A percentile compares a stretch with the other conserved stretches of the same genome.
Conservation (phyloP, 73 alveolate species). For the Paramecium caudatum region DNA sequence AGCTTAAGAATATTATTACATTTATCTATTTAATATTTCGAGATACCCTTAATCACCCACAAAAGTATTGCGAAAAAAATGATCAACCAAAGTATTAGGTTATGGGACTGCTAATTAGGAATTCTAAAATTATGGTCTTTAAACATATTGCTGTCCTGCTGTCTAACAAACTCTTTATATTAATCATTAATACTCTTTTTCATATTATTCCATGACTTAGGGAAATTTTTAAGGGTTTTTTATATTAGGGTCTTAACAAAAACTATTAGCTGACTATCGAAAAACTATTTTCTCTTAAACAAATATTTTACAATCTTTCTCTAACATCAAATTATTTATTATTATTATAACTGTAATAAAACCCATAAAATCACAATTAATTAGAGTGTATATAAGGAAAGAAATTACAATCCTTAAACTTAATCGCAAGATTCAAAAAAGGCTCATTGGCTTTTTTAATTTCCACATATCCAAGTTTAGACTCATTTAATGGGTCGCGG, state of each 20-base stretch:
- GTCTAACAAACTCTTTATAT: conserved; percentile 22
- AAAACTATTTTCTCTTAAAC: neutral
- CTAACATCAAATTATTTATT: too few species aligned
- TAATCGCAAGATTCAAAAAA: too few species aligned
- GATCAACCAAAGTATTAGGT: conserved; percentile 16
- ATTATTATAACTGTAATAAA: too few species aligned
- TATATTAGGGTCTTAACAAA: conserved; percentile 3
- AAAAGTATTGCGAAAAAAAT: conserved; percentile 1
- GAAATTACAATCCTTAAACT: too few species aligned
- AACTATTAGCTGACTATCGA: neutral
- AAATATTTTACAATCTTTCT: conserved; percentile 45
- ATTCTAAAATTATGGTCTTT: neutral
- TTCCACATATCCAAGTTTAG: conserved; percentile 61
- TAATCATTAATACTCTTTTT: neutral
- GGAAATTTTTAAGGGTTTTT: conserved; percentile 24
- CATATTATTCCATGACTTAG: conserved; percentile 2
- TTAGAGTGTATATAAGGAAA: too few species aligned
- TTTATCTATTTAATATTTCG: neutral
- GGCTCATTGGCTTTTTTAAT: too few species aligned
- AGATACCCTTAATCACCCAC: conserved; percentile 12
- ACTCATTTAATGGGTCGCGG: conserved; percentile 64
- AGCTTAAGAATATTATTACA: neutral
- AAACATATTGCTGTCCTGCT: neutral
- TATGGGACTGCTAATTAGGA: neutral
- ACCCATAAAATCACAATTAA: too few species aligned